Base-by-base conservation (phyloP, 768 basidiomycete genomes). In the Tylopilus felleus region DNA sequence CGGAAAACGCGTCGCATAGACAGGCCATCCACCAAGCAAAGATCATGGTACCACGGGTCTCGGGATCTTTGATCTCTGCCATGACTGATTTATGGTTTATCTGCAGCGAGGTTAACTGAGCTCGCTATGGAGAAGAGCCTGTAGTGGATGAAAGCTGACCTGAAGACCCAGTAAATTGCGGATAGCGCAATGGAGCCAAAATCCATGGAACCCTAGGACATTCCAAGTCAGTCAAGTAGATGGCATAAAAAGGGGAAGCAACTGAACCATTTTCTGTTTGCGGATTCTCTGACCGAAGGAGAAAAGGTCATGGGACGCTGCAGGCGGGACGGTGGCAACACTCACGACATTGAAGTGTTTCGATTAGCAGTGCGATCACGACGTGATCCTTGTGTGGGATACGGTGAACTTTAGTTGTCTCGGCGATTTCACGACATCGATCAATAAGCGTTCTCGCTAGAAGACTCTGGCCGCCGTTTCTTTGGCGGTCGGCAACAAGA, bases 11-110 rank as follows among this genome's bases (percentile, higher is more conserved):
- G 64, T 97, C 94, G 31, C 82, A 78, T 43, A 93, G 75, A 69
- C 87, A 90, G 8, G 92, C 86, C 82, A 93, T 88, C 92, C 93
- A 95, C 88, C 93, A 94, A 1, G 92, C 87, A 65, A 92, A 93
- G 48, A 90, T 87, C 85, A 93, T 89, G 7, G 87, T 90, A 23
- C 88, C 86, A 49, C 86, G 82, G 47, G 77, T 83, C 63, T 91
- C 90, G 38, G 82, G 77, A 65, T 90, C 88, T 57, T 81, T 78
- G 59, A 90, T 88, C 54, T 77, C 82, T 10, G 80, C 77, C 75
- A 88, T 84, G 35, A 85, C 85, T 4, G 88, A 83, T 68, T 89
- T 90, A 64, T 90, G 88, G 70, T 91, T 92, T 68, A 92, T 89
- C 89, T 91, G 62, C 42, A 47, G 41, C 9, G 33, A 13, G 49